phyloP scores from a whole-genome alignment of 768 basidiomycete species.

The Boletus reticulatus region DNA sequence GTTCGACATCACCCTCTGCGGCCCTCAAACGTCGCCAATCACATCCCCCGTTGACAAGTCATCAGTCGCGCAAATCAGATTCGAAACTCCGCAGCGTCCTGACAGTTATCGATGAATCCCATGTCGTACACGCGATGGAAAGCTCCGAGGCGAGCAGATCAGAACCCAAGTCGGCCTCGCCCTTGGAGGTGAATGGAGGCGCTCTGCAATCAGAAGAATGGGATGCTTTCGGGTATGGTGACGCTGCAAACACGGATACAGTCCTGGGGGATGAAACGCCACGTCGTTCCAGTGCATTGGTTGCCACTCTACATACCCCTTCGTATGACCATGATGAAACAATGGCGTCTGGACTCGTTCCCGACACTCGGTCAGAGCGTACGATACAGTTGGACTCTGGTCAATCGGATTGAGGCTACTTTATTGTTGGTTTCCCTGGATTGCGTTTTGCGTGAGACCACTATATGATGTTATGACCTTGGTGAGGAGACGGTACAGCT shows the following conservation, averaged over 20 bases:
- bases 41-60: conserved; percentile 39
- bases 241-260: conserved; percentile 33
- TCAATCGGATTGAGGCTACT: conserved; percentile 12
- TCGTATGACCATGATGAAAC: conserved; percentile 25
- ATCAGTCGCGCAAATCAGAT: conserved; percentile 53
- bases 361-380: conserved; percentile 27
- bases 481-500: background rate
- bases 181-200: conserved; percentile 30
- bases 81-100: conserved; percentile 72
- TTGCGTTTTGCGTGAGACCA: conserved; percentile 6
- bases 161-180: conserved; percentile 23
- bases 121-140: conserved; percentile 34
- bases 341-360: conserved; percentile 12
- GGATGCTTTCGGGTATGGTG: conserved; percentile 39
- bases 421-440: conserved; percentile 4
- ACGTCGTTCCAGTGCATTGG: conserved; percentile 36
- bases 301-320: conserved; percentile 19
- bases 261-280: conserved; percentile 45
- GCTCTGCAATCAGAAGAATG: conserved; percentile 33
- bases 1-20: conserved; percentile 50
- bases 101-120: conserved; percentile 66
- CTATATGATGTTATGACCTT: conserved; percentile 12
- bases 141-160: conserved; percentile 12
- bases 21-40: conserved; percentile 48
- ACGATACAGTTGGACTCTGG: conserved; percentile 24